Conservation (phyloP, 306 rosid species). For the Cucumis hystrix region DNA sequence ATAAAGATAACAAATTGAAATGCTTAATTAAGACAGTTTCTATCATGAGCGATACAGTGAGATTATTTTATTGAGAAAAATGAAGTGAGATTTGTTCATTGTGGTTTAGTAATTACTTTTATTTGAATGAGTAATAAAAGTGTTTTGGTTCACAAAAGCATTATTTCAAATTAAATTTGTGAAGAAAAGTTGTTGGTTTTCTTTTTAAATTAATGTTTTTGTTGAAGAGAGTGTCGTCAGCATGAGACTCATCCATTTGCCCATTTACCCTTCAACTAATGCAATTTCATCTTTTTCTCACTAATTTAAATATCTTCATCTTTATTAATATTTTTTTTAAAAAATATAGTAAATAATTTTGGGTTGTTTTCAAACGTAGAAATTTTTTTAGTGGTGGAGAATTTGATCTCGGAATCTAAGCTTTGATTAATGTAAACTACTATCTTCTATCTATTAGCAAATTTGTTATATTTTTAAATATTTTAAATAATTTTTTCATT, state of each 20-base stretch:
- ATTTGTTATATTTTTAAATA: too few relatives aligned
- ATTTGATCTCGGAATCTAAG: too few relatives aligned
- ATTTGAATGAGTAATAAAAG: background rate
- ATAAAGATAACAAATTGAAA: background rate
- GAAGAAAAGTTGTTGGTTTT: background rate
- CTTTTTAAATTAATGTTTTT: background rate
- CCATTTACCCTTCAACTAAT: background rate
- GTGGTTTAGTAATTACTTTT: background rate
- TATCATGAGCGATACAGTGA: background rate
- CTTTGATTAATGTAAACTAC: too few relatives aligned
- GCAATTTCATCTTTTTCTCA: background rate
- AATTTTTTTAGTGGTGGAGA: too few relatives aligned
- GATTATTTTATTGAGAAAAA: background rate
- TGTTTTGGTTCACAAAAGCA: background rate
- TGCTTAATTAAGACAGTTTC: background rate
- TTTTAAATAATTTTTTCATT: too few relatives aligned
- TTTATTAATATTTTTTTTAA: too few relatives aligned
- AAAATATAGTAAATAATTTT: too few relatives aligned
- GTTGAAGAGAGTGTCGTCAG: background rate
- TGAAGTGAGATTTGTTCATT: background rate
- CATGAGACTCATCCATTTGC: background rate
- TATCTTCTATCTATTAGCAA: too few relatives aligned
- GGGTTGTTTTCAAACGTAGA: too few relatives aligned
- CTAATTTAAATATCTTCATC: too few relatives aligned
- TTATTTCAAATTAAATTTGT: background rate